Percentiles rank a stretch among this genome's conserved stretches.
Evolutionary conservation across 2,329 filamentous ascomycete genomes (phyloP).

Genomic region (Phyllosticta capitalensis): DNA sequence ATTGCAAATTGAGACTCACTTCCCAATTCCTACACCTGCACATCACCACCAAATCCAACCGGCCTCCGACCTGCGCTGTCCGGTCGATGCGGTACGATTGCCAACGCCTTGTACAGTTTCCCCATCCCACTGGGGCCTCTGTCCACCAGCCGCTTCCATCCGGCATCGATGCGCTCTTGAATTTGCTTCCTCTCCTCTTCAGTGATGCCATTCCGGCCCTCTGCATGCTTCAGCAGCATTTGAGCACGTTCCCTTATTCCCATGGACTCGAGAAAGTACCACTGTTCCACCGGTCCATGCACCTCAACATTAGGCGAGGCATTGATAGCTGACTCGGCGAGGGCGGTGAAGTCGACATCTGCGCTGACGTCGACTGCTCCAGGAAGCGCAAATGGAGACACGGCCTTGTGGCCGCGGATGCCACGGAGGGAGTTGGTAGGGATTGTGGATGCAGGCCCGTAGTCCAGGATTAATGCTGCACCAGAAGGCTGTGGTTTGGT

Average conservation of each 20-base stretch:
- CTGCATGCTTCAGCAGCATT: conserved; percentile 45
- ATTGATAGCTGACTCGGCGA: conserved; percentile 71
- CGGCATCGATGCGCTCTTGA: conserved; percentile 55
- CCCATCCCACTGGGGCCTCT: conserved; percentile 80
- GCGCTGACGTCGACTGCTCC: conserved; percentile 82
- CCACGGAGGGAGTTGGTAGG: conserved; percentile 85
- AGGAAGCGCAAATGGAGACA: conserved; percentile 70
- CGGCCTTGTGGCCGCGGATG: conserved; percentile 65
- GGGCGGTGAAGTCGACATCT: conserved; percentile 83
- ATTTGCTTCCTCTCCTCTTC: conserved; percentile 27
- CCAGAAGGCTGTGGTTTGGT: conserved; percentile 60
- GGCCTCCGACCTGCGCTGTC: conserved; percentile 64
- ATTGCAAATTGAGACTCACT: neutral
- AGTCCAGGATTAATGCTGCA: conserved; percentile 91
- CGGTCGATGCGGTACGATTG: conserved; percentile 59
- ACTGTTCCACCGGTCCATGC: conserved; percentile 84
- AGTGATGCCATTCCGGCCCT: conserved; percentile 4
- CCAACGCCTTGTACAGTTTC: conserved; percentile 85
- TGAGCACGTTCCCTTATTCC: conserved; percentile 72
- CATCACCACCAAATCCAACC: conserved; percentile 80
- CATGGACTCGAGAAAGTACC: conserved; percentile 66
- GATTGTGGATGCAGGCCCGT: conserved; percentile 69
- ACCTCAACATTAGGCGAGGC: conserved; percentile 78
- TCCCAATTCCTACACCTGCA: conserved; percentile 18
- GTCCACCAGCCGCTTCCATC: conserved; percentile 79